phyloP scores from a whole-genome alignment of 176 grass and related monocot genomes.

The Urochloa ruziziensis region DNA sequence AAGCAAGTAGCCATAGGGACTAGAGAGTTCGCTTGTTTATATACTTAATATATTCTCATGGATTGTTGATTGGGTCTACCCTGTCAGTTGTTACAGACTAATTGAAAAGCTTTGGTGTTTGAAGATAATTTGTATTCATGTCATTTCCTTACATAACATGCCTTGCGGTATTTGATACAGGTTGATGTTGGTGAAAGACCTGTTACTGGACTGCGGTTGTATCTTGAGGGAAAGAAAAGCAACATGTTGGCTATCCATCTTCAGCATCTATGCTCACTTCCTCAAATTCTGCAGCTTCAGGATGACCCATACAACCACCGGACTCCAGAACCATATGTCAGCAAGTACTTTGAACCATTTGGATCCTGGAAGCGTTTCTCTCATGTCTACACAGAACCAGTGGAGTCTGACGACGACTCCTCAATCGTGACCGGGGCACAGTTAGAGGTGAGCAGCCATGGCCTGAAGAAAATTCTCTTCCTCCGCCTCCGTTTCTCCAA shows the following conservation, averaged over 20 bases:
- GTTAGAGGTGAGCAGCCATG: slow-evolving; percentile 63
- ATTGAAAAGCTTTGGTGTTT: not conserved
- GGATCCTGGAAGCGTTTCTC: slow-evolving; percentile 83
- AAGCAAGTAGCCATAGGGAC: not conserved
- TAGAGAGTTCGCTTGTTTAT: not conserved
- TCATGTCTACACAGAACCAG: slow-evolving; percentile 82
- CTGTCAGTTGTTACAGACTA: not conserved
- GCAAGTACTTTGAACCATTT: slow-evolving; percentile 76
- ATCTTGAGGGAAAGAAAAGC: slow-evolving; percentile 92
- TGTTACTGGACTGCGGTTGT: slow-evolving; percentile 77
- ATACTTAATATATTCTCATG: not conserved
- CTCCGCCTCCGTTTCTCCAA: slow-evolving; percentile 70
- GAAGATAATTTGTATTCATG: not conserved
- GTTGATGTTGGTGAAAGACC: slow-evolving; percentile 86
- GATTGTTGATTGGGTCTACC: not conserved
- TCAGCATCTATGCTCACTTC: slow-evolving; percentile 89
- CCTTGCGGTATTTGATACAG: slow-evolving; percentile 33
- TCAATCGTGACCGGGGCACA: slow-evolving; percentile 83
- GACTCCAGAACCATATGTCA: slow-evolving; percentile 51
- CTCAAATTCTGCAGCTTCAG: slow-evolving; percentile 76
- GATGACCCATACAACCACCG: slow-evolving; percentile 54
- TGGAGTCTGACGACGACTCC: slow-evolving; percentile 67
- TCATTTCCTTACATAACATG: not conserved
- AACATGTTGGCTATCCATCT: slow-evolving; percentile 93
- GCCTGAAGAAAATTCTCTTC: slow-evolving; percentile 90